These are phyloP conservation scores for Nitzschia sp. DNA, from an alignment of 108 stramenopile species.

Conservation along the genomic window DNA sequence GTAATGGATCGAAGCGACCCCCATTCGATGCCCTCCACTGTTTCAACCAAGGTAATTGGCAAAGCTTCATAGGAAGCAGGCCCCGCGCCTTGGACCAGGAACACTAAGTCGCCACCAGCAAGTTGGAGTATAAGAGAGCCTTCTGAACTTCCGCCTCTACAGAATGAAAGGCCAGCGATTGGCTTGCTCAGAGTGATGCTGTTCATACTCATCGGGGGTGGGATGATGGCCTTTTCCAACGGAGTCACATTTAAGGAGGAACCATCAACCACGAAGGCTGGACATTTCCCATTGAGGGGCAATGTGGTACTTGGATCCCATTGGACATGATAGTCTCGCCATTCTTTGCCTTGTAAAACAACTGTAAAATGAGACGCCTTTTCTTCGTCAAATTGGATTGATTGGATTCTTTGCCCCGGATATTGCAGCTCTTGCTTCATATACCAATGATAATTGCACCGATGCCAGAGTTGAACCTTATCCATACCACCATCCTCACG, in stretches of 20 bases:
- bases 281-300: slow-evolving; percentile 26
- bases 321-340: slow-evolving; percentile 60
- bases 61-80: slow-evolving; percentile 8
- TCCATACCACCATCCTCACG: slow-evolving; percentile 37
- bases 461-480: slow-evolving; percentile 83
- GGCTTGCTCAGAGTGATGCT: slow-evolving; percentile 49
- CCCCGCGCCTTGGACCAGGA: slow-evolving; percentile 24
- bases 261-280: slow-evolving; percentile 78
- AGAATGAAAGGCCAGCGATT: slow-evolving; percentile 34
- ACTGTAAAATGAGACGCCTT: slow-evolving; percentile 50
- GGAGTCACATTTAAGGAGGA: slow-evolving; percentile 68
- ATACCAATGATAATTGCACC: slow-evolving; percentile 91
- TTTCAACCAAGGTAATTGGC: slow-evolving; percentile 16
- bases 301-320: slow-evolving; percentile 74
- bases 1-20: slow-evolving; percentile 27
- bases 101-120: slow-evolving; percentile 50
- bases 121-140: slow-evolving; percentile 31
- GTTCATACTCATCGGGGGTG: slow-evolving; percentile 85
- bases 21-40: slow-evolving; percentile 3
- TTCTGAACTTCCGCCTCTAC: background rate
- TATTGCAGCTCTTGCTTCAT: slow-evolving; percentile 76
- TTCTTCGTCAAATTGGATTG: slow-evolving; percentile 54
- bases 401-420: slow-evolving; percentile 17
- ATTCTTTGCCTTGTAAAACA: slow-evolving; percentile 24
- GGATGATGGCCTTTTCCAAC: slow-evolving; percentile 70